These are phyloP conservation scores for Myrica gale DNA, from an alignment of 306 rosid genomes.

Conservation along the genomic window DNA sequence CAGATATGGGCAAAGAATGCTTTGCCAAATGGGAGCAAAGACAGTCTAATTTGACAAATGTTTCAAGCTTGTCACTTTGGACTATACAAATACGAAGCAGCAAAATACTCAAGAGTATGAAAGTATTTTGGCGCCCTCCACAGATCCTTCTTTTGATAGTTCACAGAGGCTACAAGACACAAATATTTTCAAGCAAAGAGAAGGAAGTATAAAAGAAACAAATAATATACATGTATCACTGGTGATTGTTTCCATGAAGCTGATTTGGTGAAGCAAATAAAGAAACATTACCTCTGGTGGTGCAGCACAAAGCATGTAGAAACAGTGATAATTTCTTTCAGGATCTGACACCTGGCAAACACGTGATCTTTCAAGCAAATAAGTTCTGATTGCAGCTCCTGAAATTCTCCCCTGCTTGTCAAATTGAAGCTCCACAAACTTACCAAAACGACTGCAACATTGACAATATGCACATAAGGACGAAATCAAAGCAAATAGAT, in stretches of 20 bases:
- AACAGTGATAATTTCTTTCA: conserved; percentile 99
- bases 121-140: too few relatives aligned
- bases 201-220: conserved; percentile 17
- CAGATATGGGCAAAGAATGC: not conserved
- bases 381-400: conserved; percentile 99
- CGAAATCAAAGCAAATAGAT: conserved; percentile 21
- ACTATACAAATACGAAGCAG: not conserved
- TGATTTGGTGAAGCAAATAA: conserved; percentile 15
- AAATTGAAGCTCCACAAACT: conserved; percentile 98
- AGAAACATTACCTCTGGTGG: conserved; percentile 74
- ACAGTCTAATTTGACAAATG: not conserved
- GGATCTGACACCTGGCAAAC: conserved; percentile 98
- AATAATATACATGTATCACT: conserved; percentile 24
- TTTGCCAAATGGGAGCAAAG: not conserved
- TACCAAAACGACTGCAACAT: conserved; percentile 92
- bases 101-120: not conserved
- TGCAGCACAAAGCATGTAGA: conserved; percentile 99
- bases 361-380: conserved; percentile 97
- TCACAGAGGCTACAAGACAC: not conserved
- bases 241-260: conserved; percentile 25
- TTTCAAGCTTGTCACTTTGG: not conserved
- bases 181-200: conserved; percentile 24
- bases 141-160: conserved; percentile 12
- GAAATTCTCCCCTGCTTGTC: conserved; percentile 90
- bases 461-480: conserved; percentile 23